Conservation (phyloP, 345 rosid species). For the Theobroma cacao region DNA sequence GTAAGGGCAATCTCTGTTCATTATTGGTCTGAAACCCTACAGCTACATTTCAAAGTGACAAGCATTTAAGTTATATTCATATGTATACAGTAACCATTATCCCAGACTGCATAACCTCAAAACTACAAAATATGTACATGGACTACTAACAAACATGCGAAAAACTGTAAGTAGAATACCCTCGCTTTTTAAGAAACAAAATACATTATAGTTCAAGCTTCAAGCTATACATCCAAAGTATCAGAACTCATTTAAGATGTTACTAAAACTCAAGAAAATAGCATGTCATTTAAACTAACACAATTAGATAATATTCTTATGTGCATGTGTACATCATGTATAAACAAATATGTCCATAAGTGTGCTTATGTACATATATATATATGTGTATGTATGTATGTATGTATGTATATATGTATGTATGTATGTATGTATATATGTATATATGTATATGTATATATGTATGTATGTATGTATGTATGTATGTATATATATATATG, state of each 20-base stretch:
- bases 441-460: neutral
- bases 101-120: neutral
- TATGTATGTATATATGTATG: neutral
- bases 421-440: neutral
- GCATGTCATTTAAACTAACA: neutral
- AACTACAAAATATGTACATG: neutral
- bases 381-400: neutral
- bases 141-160: neutral
- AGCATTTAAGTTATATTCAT: neutral
- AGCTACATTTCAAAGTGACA: neutral
- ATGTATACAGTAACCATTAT: neutral
- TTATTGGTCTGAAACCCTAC: neutral
- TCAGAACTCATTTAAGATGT: neutral
- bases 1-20: neutral
- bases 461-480: no score
- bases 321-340: neutral
- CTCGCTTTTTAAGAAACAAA: neutral
- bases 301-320: neutral
- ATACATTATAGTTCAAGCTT: neutral
- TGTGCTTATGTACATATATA: neutral
- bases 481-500: no score
- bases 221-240: neutral
- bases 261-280: neutral
- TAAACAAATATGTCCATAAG: neutral
- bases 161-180: neutral